Conservation (phyloP, 768 basidiomycete species). For the Pleurotus tuoliensis region DNA sequence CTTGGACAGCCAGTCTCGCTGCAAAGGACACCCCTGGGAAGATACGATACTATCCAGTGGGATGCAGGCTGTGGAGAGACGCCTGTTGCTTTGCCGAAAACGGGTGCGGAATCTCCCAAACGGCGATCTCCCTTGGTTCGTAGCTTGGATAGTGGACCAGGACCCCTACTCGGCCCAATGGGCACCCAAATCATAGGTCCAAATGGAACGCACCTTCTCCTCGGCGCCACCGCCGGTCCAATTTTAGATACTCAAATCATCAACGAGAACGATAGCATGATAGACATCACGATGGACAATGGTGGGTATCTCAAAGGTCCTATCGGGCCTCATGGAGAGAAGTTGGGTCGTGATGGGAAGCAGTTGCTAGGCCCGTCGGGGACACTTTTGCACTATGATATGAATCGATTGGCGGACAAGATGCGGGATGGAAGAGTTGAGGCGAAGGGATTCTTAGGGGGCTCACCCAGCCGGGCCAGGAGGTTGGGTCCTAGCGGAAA, state of each 20-base stretch:
- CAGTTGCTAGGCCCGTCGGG: not conserved
- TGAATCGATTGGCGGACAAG: not conserved
- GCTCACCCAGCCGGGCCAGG: not conserved
- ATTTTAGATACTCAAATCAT: constrained; percentile 2
- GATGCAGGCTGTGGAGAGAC: constrained; percentile 3
- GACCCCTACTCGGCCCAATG: constrained; percentile 1
- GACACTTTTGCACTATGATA: constrained; percentile 3
- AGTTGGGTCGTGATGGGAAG: constrained; percentile 1
- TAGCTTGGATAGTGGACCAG: not conserved
- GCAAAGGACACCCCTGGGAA: not conserved
- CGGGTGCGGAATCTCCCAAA: not conserved
- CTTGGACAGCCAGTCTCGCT: not conserved
- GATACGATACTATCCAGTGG: constrained; percentile 6
- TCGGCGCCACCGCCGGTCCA: constrained; percentile 1
- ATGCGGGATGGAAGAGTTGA: not conserved
- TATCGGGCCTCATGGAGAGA: constrained; percentile 3
- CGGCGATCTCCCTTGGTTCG: not conserved
- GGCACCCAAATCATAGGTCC: constrained; percentile 3
- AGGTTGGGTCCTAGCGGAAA: not conserved
- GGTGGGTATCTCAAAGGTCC: not conserved
- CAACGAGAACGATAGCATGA: not conserved
- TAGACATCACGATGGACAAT: constrained; percentile 1
- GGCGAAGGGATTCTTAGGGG: not conserved
- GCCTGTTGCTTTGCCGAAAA: not conserved
- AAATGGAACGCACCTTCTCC: constrained; percentile 1